These are phyloP conservation scores for Calonectria honghensis DNA, from an alignment of 2,329 filamentous ascomycete species.

Conservation along the genomic window DNA sequence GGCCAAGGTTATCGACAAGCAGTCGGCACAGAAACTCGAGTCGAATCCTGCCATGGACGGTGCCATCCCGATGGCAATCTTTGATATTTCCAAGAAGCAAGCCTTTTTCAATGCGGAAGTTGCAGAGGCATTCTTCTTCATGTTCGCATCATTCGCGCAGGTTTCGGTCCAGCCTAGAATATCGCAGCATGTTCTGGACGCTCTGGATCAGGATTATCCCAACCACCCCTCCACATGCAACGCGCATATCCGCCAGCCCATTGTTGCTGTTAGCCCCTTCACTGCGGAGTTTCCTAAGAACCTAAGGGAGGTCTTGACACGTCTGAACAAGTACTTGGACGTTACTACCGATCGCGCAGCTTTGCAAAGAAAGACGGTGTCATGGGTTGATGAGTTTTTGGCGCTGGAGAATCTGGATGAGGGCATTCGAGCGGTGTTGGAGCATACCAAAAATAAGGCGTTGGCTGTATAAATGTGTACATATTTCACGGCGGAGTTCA, in stretches of 20 bases:
- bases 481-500: constrained; percentile 19
- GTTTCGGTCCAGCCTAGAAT: constrained; percentile 80
- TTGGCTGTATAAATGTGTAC: constrained; percentile 33
- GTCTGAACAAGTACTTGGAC: constrained; percentile 72
- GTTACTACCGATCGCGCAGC: constrained; percentile 66
- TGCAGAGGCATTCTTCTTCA: constrained; percentile 86
- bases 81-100: constrained; percentile 89
- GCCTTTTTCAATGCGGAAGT: constrained; percentile 79
- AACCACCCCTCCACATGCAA: constrained; percentile 78
- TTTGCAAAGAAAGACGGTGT: constrained; percentile 69
- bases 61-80: constrained; percentile 95
- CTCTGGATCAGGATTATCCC: constrained; percentile 76
- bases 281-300: constrained; percentile 84
- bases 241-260: constrained; percentile 82
- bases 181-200: constrained; percentile 82
- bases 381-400: constrained; percentile 74
- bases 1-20: constrained; percentile 67
- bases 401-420: constrained; percentile 70
- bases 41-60: constrained; percentile 90
- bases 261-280: constrained; percentile 78
- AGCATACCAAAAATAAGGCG: constrained; percentile 67
- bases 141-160: constrained; percentile 82
- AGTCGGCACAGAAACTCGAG: constrained; percentile 72
- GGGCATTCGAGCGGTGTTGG: constrained; percentile 73
- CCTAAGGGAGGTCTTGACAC: constrained; percentile 78